Evolutionary conservation across 202 grass and related monocot genomes (phyloP).

Genomic region (Elaeis oleifera): DNA sequence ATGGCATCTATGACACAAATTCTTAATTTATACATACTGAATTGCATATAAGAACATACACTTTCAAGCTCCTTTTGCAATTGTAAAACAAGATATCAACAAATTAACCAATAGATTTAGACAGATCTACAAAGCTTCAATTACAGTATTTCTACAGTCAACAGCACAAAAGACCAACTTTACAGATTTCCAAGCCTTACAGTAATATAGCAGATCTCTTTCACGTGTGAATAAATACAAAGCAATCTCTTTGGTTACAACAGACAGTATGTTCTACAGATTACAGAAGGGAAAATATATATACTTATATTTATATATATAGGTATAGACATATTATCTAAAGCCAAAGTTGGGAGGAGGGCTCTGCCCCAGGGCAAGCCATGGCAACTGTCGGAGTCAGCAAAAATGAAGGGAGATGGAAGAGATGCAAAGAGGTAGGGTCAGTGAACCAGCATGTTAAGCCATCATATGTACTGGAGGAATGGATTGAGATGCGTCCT

Average conservation of each 20-base stretch:
- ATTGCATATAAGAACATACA: no score
- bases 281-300: constrained; percentile 6
- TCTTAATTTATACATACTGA: no score
- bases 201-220: constrained; percentile 15
- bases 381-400: no score
- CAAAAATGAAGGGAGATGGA: no score
- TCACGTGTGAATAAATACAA: constrained; percentile 27
- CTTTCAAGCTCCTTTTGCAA: no score
- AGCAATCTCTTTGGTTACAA: constrained; percentile 14
- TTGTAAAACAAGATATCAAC: no score
- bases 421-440: not conserved
- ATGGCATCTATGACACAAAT: no score
- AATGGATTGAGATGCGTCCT: not conserved
- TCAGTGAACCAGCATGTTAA: no score
- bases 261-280: constrained; percentile 22
- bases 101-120: no score
- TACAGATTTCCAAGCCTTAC: constrained; percentile 12
- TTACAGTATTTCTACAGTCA: constrained; percentile 3
- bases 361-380: no score
- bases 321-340: constrained; percentile 4
- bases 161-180: constrained; percentile 14
- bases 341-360: constrained; percentile 8
- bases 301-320: constrained; percentile 24
- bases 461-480: no score
- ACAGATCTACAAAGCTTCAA: no score